Evolutionary conservation across 805 yeast genomes (phyloP).

Genomic region (Starmerella sirachaensis): DNA sequence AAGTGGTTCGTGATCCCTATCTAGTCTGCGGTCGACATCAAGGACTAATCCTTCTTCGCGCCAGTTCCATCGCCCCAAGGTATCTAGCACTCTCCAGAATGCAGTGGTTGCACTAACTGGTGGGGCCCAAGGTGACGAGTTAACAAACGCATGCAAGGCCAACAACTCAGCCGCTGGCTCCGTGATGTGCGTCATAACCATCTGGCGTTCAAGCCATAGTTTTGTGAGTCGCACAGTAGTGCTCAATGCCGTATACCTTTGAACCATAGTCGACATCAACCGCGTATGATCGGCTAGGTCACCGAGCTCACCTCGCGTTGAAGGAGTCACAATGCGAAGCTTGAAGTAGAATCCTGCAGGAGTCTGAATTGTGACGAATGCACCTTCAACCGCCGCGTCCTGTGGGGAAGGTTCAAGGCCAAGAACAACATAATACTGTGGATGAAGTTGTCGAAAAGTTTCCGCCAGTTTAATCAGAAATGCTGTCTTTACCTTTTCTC

Average conservation of each 20-base stretch:
- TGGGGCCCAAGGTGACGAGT: conserved; percentile 68
- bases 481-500: conserved; percentile 85
- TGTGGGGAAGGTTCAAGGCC: conserved; percentile 43
- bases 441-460: conserved; percentile 33
- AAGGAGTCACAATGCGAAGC: conserved; percentile 49
- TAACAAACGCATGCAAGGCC: conserved; percentile 74
- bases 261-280: conserved; percentile 56
- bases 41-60: conserved; percentile 70
- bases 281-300: conserved; percentile 60
- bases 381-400: conserved; percentile 20
- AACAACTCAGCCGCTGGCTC: conserved; percentile 76
- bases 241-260: conserved; percentile 54
- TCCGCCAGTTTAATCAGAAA: conserved; percentile 62
- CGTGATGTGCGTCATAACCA: conserved; percentile 54
- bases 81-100: conserved; percentile 58
- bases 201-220: conserved; percentile 78
- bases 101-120: conserved; percentile 77
- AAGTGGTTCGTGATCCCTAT: conserved; percentile 13
- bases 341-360: conserved; percentile 87
- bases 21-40: conserved; percentile 38
- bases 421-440: conserved; percentile 46
- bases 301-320: conserved; percentile 33
- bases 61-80: conserved; percentile 87
- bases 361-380: conserved; percentile 40
- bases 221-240: conserved; percentile 77